Percentiles rank a stretch among this genome's conserved stretches.
These are phyloP conservation scores for Taphrina populina DNA, from an alignment of 1,139 yeast species.

Conservation along the genomic window DNA sequence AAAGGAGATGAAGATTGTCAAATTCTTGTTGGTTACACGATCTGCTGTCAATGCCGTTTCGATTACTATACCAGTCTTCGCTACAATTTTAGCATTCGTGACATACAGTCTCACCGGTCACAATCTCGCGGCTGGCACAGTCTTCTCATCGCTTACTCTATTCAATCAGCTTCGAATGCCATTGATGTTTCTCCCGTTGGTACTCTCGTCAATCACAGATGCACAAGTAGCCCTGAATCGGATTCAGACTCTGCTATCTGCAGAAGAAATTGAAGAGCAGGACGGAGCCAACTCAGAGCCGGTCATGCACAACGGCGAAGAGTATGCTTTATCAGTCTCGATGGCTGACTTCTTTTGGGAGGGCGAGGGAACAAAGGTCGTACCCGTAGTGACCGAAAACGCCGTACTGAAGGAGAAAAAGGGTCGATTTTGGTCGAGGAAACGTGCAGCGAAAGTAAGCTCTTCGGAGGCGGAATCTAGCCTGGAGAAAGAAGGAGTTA, in stretches of 20 bases:
- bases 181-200: slow-evolving; percentile 63
- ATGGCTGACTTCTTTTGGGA: slow-evolving; percentile 75
- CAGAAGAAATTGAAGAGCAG: slow-evolving; percentile 44
- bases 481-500: too few relatives aligned
- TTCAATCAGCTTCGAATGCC: slow-evolving; percentile 74
- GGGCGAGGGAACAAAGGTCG: slow-evolving; percentile 25
- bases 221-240: slow-evolving; percentile 65
- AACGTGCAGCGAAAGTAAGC: not conserved
- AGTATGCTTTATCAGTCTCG: too few relatives aligned
- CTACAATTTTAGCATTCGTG: slow-evolving; percentile 73
- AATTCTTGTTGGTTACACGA: slow-evolving; percentile 52
- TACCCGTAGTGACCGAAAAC: slow-evolving; percentile 30
- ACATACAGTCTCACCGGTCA: slow-evolving; percentile 59
- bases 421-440: not conserved
- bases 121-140: slow-evolving; percentile 60
- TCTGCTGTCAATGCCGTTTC: slow-evolving; percentile 62
- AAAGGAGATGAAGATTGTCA: slow-evolving; percentile 49
- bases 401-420: slow-evolving; percentile 33
- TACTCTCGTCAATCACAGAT: slow-evolving; percentile 60
- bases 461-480: too few relatives aligned
- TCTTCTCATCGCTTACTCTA: slow-evolving; percentile 77
- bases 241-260: slow-evolving; percentile 56
- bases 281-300: too few relatives aligned
- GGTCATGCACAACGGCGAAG: too few relatives aligned
- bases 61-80: slow-evolving; percentile 60